These are phyloP conservation scores for Rhodotorula sp. DNA, from an alignment of 1,284 basidiomycete genomes.

Conservation along the genomic window DNA sequence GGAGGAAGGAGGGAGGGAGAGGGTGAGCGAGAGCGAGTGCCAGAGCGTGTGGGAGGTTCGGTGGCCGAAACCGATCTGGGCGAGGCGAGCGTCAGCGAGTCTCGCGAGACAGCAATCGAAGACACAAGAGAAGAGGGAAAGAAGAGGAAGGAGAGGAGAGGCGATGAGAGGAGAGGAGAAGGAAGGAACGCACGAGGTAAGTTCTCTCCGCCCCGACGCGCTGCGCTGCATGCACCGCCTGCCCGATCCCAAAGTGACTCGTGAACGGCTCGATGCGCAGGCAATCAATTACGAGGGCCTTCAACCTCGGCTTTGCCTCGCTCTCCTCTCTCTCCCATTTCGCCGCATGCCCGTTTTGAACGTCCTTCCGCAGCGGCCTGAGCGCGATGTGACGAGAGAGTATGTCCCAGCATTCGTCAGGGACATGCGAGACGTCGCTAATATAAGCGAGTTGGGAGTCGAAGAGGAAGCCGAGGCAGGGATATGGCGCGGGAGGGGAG, in stretches of 20 bases:
- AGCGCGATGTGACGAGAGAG: slow-evolving; percentile 10
- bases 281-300: slow-evolving; percentile 69
- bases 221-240: slow-evolving; percentile 59
- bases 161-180: too few species aligned
- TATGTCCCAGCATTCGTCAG: slow-evolving; percentile 62
- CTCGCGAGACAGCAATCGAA: too few species aligned
- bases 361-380: background rate
- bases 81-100: background rate
- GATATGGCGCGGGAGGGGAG: slow-evolving; percentile 59
- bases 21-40: slow-evolving; percentile 9
- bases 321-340: background rate
- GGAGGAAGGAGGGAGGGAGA: slow-evolving; percentile 3
- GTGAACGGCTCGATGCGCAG: slow-evolving; percentile 61
- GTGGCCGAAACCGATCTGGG: slow-evolving; percentile 39
- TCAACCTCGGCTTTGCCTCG: slow-evolving; percentile 19
- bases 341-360: background rate
- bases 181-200: slow-evolving; percentile 56
- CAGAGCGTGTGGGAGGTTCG: slow-evolving; percentile 34
- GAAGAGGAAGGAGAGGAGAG: background rate
- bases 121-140: background rate
- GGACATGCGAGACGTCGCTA: slow-evolving; percentile 71
- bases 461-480: slow-evolving; percentile 72
- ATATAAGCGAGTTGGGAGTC: slow-evolving; percentile 55
- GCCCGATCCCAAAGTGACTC: slow-evolving; percentile 68
- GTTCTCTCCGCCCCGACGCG: slow-evolving; percentile 60